phyloP scores from a whole-genome alignment of 1,139 yeast species.

The Wickerhamiella pararugosa region DNA sequence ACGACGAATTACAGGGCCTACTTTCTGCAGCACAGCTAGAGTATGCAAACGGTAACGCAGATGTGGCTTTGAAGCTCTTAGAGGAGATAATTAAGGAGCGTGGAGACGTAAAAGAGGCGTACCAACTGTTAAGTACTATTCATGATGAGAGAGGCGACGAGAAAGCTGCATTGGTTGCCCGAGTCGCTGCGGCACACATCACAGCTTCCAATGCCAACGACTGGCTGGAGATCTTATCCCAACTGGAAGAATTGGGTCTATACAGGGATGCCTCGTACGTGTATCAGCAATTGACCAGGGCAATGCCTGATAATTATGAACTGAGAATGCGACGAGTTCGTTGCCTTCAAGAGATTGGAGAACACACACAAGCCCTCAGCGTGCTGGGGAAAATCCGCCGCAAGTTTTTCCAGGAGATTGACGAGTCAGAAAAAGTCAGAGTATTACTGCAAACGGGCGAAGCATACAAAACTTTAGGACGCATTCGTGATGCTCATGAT shows the following conservation, averaged over 20 bases:
- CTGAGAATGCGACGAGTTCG: conserved; percentile 35
- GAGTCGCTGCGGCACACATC: conserved; percentile 74
- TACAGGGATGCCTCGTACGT: conserved; percentile 72
- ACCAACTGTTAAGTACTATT: conserved; percentile 73
- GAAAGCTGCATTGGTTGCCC: conserved; percentile 62
- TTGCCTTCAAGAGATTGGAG: conserved; percentile 49
- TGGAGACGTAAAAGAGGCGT: conserved; percentile 66
- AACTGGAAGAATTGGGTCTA: conserved; percentile 58
- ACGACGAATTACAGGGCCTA: conserved; percentile 32
- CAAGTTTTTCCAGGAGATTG: conserved; percentile 53
- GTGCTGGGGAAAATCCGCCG: conserved; percentile 51
- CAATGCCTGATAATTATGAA: conserved; percentile 18
- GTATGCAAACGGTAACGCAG: conserved; percentile 51
- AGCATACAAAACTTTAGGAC: conserved; percentile 57
- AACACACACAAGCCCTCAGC: conserved; percentile 57
- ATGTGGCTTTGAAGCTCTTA: conserved; percentile 49
- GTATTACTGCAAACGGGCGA: conserved; percentile 63
- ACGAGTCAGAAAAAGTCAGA: conserved; percentile 31
- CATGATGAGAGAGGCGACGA: conserved; percentile 52
- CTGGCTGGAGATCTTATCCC: conserved; percentile 74
- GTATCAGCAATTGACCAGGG: conserved; percentile 44
- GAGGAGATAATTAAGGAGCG: conserved; percentile 66
- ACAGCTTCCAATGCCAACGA: conserved; percentile 64
- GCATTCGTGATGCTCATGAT: conserved; percentile 67
- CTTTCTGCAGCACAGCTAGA: conserved; percentile 68